Evolutionary conservation across 2,329 filamentous ascomycete species (phyloP).

Genomic region (Calycina marina): DNA sequence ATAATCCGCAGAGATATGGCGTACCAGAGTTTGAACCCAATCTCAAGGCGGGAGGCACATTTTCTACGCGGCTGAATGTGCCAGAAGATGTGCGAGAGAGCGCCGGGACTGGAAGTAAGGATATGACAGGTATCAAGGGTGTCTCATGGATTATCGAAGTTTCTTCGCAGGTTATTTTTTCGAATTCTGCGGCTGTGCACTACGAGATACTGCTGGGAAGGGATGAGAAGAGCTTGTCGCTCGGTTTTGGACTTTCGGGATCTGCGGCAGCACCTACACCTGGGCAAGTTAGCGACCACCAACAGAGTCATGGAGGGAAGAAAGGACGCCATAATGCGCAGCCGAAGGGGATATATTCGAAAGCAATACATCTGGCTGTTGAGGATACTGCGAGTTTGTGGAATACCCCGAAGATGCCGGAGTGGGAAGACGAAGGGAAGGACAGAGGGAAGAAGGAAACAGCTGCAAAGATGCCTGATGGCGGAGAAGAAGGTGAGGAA

Average conservation of each 20-base stretch:
- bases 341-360: slow-evolving; percentile 68
- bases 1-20: slow-evolving; percentile 54
- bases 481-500: slow-evolving; percentile 11
- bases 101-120: slow-evolving; percentile 33
- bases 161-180: slow-evolving; percentile 87
- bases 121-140: slow-evolving; percentile 39
- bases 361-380: slow-evolving; percentile 60
- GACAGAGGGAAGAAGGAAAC: too few species aligned
- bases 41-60: slow-evolving; percentile 83
- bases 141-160: slow-evolving; percentile 86
- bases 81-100: slow-evolving; percentile 62
- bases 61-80: slow-evolving; percentile 66
- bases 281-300: slow-evolving; percentile 64
- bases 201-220: slow-evolving; percentile 79
- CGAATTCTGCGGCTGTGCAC: slow-evolving; percentile 69
- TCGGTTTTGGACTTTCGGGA: slow-evolving; percentile 33
- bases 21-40: slow-evolving; percentile 90
- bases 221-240: slow-evolving; percentile 67
- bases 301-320: slow-evolving; percentile 42
- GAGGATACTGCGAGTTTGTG: slow-evolving; percentile 84
- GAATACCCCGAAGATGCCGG: slow-evolving; percentile 78
- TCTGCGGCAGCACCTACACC: slow-evolving; percentile 30
- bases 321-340: slow-evolving; percentile 47
- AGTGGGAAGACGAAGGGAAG: slow-evolving; percentile 31
- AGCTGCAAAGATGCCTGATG: slow-evolving; percentile 13